Percentiles rank a stretch among this genome's conserved stretches.
phyloP scores from a whole-genome alignment of 2,329 filamentous ascomycete genomes.

The Metarhizium rileyi region DNA sequence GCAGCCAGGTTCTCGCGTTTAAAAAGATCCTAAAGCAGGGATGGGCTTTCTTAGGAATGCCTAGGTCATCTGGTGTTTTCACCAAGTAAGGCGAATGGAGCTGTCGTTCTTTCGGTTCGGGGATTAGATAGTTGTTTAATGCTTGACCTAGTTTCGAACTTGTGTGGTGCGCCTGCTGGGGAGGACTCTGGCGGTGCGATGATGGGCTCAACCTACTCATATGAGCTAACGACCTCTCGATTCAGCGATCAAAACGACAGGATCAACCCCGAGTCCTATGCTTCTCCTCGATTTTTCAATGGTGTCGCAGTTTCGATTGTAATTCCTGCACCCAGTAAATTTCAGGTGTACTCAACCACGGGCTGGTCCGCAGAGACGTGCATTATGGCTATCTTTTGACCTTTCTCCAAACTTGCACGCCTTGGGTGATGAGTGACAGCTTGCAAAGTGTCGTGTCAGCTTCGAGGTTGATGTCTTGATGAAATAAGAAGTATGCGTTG shows the following conservation, averaged over 20 bases:
- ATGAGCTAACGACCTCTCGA: not conserved
- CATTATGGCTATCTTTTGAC: constrained; percentile 15
- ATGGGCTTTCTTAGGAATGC: constrained; percentile 13
- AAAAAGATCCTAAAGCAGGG: constrained; percentile 17
- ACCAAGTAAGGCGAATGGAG: not conserved
- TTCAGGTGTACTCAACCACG: not conserved
- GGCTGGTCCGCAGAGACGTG: not conserved
- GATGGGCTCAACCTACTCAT: not conserved
- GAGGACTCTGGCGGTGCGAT: not conserved
- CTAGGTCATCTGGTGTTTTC: constrained; percentile 12
- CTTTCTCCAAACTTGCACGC: constrained; percentile 14
- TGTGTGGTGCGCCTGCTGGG: not conserved
- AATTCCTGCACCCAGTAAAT: not conserved
- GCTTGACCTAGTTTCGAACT: not conserved
- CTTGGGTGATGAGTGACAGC: constrained; percentile 14
- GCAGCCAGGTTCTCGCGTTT: constrained; percentile 39
- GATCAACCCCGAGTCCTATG: not conserved
- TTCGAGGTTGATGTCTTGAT: not conserved
- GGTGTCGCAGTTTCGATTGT: not conserved
- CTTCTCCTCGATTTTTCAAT: not conserved
- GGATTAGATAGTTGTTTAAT: not conserved
- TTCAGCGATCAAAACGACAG: not conserved
- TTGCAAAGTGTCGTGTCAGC: constrained; percentile 1
- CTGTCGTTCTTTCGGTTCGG: not conserved
- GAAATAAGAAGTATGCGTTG: constrained; percentile 1